A percentile compares a stretch with the other conserved stretches of the same genome.
These are phyloP conservation scores for Trichosanthes cucumerina DNA, from an alignment of 306 rosid species.

Conservation along the genomic window DNA sequence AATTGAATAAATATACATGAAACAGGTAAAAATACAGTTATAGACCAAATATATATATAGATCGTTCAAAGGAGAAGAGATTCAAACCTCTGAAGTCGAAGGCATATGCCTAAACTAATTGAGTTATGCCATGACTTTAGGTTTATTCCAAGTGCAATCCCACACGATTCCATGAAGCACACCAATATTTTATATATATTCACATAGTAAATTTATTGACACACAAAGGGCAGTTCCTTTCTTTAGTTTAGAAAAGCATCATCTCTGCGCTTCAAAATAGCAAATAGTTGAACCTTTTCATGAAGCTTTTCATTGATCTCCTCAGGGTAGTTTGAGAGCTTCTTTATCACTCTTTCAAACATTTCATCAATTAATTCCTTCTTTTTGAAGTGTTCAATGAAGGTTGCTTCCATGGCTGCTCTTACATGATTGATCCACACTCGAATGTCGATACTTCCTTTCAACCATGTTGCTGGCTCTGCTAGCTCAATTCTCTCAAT, in stretches of 20 bases:
- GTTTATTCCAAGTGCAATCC: not conserved
- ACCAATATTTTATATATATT: not conserved
- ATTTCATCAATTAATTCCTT: conserved; percentile 21
- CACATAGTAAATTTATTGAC: not conserved
- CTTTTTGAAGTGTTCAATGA: conserved; percentile 25
- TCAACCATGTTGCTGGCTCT: conserved; percentile 35
- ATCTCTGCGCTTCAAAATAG: conserved; percentile 31
- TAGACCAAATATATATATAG: no score
- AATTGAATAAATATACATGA: no score
- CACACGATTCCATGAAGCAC: not conserved
- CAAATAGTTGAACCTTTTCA: conserved; percentile 28
- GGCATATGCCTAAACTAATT: no score
- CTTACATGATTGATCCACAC: conserved; percentile 24
- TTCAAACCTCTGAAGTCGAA: no score
- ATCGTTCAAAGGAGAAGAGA: no score
- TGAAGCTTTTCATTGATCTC: conserved; percentile 15
- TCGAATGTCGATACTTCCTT: conserved; percentile 11
- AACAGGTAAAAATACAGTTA: no score
- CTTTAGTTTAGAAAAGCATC: not conserved
- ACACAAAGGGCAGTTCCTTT: not conserved
- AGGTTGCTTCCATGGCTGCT: conserved; percentile 35
- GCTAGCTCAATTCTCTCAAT: conserved; percentile 32
- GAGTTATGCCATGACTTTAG: not conserved
- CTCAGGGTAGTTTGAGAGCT: not conserved
- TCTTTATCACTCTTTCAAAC: conserved; percentile 21